Conservation (phyloP, 2,329 filamentous ascomycete genomes). For the Xylaria polymorpha region DNA sequence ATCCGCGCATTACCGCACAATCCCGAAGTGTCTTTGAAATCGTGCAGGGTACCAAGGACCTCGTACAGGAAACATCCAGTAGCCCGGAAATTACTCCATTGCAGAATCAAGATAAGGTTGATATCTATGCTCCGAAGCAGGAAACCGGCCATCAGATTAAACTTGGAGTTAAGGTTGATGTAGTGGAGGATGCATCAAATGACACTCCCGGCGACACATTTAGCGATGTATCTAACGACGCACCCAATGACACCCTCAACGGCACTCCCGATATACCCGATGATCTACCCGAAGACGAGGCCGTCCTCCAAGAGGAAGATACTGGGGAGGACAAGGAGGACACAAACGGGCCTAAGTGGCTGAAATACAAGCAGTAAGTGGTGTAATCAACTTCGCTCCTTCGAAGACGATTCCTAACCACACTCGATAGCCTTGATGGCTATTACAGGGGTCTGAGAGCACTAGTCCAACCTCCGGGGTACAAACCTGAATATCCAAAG, state of each 20-base stretch:
- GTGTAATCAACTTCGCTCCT: neutral
- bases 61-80: conserved; percentile 28
- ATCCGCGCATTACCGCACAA: conserved; percentile 42
- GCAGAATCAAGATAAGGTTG: conserved; percentile 38
- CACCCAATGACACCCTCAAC: too few relatives aligned
- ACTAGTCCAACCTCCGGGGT: conserved; percentile 71
- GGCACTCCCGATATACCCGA: neutral
- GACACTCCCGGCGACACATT: neutral
- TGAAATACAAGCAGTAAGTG: conserved; percentile 58
- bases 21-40: conserved; percentile 48
- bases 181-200: conserved; percentile 16
- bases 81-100: conserved; percentile 33
- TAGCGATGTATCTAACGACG: neutral
- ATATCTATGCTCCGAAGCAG: conserved; percentile 26
- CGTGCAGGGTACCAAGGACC: conserved; percentile 44
- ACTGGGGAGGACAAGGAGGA: conserved; percentile 29
- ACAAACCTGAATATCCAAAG: conserved; percentile 79
- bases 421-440: conserved; percentile 72
- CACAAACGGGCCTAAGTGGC: conserved; percentile 51
- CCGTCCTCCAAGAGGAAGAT: conserved; percentile 5
- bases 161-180: conserved; percentile 12
- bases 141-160: conserved; percentile 23
- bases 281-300: neutral
- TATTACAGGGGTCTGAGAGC: conserved; percentile 84
- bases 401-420: conserved; percentile 31